phyloP scores from a whole-genome alignment of 345 rosid species.

The Eucalyptus cloeziana region DNA sequence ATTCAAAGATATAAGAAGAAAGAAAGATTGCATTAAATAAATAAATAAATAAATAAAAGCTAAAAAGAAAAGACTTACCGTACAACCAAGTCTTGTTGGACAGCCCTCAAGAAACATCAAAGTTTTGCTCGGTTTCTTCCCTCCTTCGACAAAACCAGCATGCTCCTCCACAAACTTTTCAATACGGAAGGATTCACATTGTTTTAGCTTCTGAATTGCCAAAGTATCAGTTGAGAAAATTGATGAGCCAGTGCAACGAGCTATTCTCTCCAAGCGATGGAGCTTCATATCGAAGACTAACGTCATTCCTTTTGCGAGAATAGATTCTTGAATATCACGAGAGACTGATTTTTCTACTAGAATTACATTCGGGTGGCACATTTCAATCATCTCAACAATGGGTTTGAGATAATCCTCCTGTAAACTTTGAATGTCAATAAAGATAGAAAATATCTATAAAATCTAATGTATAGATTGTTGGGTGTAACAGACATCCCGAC shows the following conservation, averaged over 20 bases:
- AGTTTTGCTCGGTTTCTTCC: constrained; percentile 72
- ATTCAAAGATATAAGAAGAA: background rate
- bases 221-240: constrained; percentile 45
- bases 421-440: constrained; percentile 3
- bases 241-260: constrained; percentile 73
- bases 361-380: constrained; percentile 61
- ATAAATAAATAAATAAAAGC: background rate
- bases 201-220: constrained; percentile 50
- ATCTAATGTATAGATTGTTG: background rate
- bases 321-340: constrained; percentile 69
- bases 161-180: constrained; percentile 83
- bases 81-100: constrained; percentile 72
- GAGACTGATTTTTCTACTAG: constrained; percentile 89
- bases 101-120: constrained; percentile 92
- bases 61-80: constrained; percentile 38
- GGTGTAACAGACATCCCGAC: background rate
- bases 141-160: constrained; percentile 48
- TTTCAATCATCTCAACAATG: constrained; percentile 49
- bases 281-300: constrained; percentile 86
- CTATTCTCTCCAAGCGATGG: constrained; percentile 75
- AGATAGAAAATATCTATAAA: background rate
- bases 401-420: constrained; percentile 51
- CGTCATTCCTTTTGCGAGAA: constrained; percentile 62
- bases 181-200: constrained; percentile 71
- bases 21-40: background rate